A percentile compares a stretch with the other conserved stretches of the same genome.
These are phyloP conservation scores for Trichoderma sp. DNA, from an alignment of 2,329 filamentous ascomycete species.

Conservation along the genomic window DNA sequence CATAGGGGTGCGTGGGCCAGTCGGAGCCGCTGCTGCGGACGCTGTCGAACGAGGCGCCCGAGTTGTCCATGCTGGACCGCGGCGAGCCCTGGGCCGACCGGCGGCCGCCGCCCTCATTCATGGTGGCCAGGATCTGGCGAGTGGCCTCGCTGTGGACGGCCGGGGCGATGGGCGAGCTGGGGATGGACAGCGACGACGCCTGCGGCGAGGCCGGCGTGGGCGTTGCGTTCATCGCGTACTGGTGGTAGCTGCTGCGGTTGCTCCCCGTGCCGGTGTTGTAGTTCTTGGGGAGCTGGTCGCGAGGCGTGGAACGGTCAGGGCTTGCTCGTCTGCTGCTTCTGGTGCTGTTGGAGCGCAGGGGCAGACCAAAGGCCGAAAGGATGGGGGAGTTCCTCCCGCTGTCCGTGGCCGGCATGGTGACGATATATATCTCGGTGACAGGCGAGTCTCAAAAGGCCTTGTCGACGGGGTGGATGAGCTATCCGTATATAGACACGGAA, in stretches of 20 bases:
- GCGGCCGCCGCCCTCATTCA: conserved; percentile 42
- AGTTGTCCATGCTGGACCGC: conserved; percentile 36
- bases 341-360: conserved; percentile 36
- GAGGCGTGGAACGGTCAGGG: conserved; percentile 28
- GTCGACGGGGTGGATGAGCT: background rate
- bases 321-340: conserved; percentile 28
- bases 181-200: conserved; percentile 9
- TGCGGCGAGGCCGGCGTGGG: conserved; percentile 24
- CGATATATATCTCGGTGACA: background rate
- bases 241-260: conserved; percentile 22
- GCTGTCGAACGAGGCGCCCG: conserved; percentile 42
- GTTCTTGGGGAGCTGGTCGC: conserved; percentile 28
- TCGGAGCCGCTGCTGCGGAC: conserved; percentile 42
- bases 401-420: conserved; percentile 36
- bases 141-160: conserved; percentile 31
- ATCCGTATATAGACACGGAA: background rate
- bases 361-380: conserved; percentile 42
- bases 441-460: background rate
- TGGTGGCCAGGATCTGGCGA: conserved; percentile 33
- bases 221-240: conserved; percentile 17
- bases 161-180: conserved; percentile 21
- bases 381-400: conserved; percentile 34
- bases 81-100: conserved; percentile 33
- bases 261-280: conserved; percentile 23
- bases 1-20: conserved; percentile 45